Evolutionary conservation across 352 stramenopile species (phyloP).

Genomic region (Globisporangium perplexum): DNA sequence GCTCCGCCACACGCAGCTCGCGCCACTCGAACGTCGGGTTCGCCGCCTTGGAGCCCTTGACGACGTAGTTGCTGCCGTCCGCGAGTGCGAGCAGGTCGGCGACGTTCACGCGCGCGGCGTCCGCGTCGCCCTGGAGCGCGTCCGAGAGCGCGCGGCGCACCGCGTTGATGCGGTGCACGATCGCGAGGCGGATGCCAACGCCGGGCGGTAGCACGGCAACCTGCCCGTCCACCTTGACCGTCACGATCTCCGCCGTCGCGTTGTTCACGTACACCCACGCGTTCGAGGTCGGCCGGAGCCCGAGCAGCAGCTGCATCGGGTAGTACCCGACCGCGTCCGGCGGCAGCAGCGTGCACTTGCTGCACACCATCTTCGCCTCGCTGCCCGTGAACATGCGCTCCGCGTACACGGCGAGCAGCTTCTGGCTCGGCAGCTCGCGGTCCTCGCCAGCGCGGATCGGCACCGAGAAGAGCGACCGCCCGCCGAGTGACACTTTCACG

Average conservation of each 20-base stretch:
- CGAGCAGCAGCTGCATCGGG: constrained; percentile 46
- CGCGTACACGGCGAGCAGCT: constrained; percentile 57
- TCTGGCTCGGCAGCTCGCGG: constrained; percentile 15
- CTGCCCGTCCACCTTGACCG: constrained; percentile 58
- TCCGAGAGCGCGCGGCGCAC: constrained; percentile 50
- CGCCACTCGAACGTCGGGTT: constrained; percentile 38
- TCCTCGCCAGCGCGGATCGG: constrained; percentile 36
- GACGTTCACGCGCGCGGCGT: constrained; percentile 21
- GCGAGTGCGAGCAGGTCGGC: constrained; percentile 33
- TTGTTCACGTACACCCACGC: constrained; percentile 65
- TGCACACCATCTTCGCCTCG: constrained; percentile 73
- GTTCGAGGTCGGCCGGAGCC: constrained; percentile 34
- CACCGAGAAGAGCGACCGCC: constrained; percentile 59
- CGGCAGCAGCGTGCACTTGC: constrained; percentile 72
- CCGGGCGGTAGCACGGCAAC: constrained; percentile 39
- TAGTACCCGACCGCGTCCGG: constrained; percentile 53
- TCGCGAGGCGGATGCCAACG: constrained; percentile 32
- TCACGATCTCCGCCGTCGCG: constrained; percentile 39
- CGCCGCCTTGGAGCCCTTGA: constrained; percentile 33
- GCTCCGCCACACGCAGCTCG: constrained; percentile 34
- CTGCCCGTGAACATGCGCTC: constrained; percentile 73
- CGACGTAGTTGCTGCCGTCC: constrained; percentile 40
- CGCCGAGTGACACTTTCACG: constrained; percentile 52
- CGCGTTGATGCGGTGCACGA: constrained; percentile 38
- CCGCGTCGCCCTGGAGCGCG: constrained; percentile 31